Base-by-base conservation (phyloP, 2,329 filamentous ascomycete species). In the Microsporum canis region DNA sequence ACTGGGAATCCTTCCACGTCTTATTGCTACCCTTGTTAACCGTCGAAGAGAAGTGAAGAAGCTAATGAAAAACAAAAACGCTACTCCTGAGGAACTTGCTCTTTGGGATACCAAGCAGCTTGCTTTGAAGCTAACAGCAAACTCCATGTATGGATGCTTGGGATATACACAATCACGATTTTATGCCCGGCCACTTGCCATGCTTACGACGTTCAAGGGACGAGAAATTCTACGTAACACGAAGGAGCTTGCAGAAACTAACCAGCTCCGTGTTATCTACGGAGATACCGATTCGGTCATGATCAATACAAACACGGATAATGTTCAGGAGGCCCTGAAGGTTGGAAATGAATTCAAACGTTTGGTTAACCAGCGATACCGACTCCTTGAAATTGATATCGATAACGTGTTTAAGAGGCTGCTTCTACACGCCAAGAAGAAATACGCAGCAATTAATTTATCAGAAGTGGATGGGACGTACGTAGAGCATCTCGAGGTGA, bases 231-330 rank as follows among this genome's bases (percentile, higher is more conserved):
- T 99, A 62, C 85, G 89, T 65, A 95, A 89, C 71, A 99, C 94
- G 61, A 99, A 97, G 74, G 91, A 95, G 60, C 83, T 99, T 64
- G 94, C 94, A 7, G 94, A 99, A 75, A 89, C 85, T 69, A 91
- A 88, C 67, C 87, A 91, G 63, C 82, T 99, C 34, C 88, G 94
- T 70, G 94, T 99, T 72, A 97, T 99, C 65, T 99, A 99, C 69
- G 94, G 94, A 78, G 94, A 99, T 76, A 99, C 94, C 10, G 94
- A 99, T 75, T 99, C 94, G 6, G 94, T 99, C 76, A 99, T 99
- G 94, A 97, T 99, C 79, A 99, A 99, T 71, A 95, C 94, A 65
- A 97, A 97, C 70, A 91, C 94, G 60, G 89, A 96, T 75, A 95
- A 88, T 66, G 88, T 97, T 34, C 85, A 88, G 36, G 91, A 95